These are phyloP conservation scores for Syncephalastrum contaminatum DNA, from an alignment of 371 early-diverging fungal species.

Conservation along the genomic window DNA sequence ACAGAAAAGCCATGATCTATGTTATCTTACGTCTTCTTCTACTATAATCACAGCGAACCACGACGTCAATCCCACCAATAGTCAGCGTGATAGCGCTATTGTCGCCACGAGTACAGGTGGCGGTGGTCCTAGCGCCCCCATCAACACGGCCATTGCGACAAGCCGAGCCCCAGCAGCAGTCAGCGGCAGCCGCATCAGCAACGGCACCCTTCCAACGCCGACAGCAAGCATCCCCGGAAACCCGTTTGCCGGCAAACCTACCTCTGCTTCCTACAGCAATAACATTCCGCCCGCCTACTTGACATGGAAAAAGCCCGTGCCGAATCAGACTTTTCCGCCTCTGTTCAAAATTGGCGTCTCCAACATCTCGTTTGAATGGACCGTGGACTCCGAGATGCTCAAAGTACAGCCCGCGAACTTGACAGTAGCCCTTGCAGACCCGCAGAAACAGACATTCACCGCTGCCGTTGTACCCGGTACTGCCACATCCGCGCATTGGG, in stretches of 20 bases:
- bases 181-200: constrained; percentile 6
- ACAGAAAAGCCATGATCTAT: too few relatives aligned
- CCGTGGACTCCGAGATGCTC: constrained; percentile 32
- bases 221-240: constrained; percentile 7
- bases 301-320: constrained; percentile 51
- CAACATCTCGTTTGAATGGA: constrained; percentile 48
- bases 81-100: too few relatives aligned
- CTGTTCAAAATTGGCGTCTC: constrained; percentile 44
- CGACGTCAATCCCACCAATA: too few relatives aligned
- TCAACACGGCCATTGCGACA: constrained; percentile 13
- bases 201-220: neutral
- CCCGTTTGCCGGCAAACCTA: constrained; percentile 41
- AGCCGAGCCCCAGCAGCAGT: constrained; percentile 9
- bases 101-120: neutral
- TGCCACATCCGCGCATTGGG: constrained; percentile 46
- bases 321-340: constrained; percentile 43
- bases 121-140: neutral
- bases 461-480: constrained; percentile 39
- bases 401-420: constrained; percentile 42
- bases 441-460: constrained; percentile 42
- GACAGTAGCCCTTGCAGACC: constrained; percentile 43
- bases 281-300: constrained; percentile 45
- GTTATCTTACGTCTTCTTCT: too few relatives aligned
- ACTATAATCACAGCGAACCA: too few relatives aligned
- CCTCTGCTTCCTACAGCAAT: constrained; percentile 33